A percentile compares a stretch with the other conserved stretches of the same genome.
Evolutionary conservation across 768 basidiomycete genomes (phyloP).

Genomic region (Kondoa malvinella): DNA sequence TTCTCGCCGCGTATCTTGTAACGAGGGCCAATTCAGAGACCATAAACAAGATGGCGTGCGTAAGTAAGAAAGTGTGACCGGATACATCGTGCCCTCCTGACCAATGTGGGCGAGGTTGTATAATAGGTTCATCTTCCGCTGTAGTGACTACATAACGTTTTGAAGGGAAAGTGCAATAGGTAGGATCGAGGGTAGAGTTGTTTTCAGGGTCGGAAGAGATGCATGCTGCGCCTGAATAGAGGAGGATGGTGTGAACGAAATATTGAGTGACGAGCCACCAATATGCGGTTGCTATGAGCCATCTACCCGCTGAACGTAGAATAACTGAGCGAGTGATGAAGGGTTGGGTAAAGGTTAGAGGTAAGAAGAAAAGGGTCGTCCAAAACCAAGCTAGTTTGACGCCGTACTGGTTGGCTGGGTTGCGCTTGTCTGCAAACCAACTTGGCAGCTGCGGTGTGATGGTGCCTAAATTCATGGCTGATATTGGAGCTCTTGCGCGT

Average conservation of each 20-base stretch:
- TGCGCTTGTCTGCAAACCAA: not conserved
- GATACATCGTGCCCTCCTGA: constrained; percentile 78
- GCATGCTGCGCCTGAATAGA: constrained; percentile 59
- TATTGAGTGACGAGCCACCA: constrained; percentile 58
- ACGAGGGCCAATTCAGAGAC: constrained; percentile 44
- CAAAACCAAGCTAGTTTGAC: not conserved
- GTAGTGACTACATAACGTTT: constrained; percentile 5
- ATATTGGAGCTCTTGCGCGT: not conserved
- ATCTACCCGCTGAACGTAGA: not conserved
- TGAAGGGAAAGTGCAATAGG: constrained; percentile 6
- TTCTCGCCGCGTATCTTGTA: not conserved
- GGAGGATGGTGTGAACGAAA: constrained; percentile 63
- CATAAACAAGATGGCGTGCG: constrained; percentile 59
- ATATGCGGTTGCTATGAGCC: constrained; percentile 39
- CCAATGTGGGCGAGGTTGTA: constrained; percentile 41
- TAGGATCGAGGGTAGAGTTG: not conserved
- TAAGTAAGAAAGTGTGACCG: constrained; percentile 80
- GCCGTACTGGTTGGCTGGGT: not conserved
- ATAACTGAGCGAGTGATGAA: not conserved
- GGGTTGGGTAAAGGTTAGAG: not conserved
- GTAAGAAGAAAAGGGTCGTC: not conserved
- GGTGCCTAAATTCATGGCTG: not conserved
- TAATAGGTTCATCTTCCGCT: not conserved
- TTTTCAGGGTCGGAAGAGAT: constrained; percentile 29
- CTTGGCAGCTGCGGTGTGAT: not conserved